Conservation (phyloP, 768 basidiomycete genomes). For the Boletus huronensis region DNA sequence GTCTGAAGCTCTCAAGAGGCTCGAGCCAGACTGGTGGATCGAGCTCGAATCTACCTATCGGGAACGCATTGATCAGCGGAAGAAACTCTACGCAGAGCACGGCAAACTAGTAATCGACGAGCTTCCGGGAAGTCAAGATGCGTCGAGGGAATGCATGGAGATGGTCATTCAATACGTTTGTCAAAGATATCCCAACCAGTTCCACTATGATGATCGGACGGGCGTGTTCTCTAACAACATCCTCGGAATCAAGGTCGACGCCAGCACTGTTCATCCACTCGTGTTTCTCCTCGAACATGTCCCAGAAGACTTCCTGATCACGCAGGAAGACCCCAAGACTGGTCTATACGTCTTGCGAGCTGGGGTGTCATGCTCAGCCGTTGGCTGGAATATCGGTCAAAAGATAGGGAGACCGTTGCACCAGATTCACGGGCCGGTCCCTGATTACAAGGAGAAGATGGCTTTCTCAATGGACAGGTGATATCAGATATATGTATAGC, state of each 20-base stretch:
- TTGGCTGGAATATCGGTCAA: conserved; percentile 46
- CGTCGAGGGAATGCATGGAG: conserved; percentile 51
- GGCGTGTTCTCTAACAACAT: conserved; percentile 43
- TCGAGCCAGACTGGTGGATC: conserved; percentile 56
- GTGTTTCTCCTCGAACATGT: conserved; percentile 47
- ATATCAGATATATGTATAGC: neutral
- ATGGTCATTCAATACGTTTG: conserved; percentile 57
- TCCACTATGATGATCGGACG: conserved; percentile 35
- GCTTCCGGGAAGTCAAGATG: conserved; percentile 46
- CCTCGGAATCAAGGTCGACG: conserved; percentile 33
- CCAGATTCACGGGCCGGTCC: conserved; percentile 46
- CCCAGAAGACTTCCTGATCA: conserved; percentile 51
- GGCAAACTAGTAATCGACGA: conserved; percentile 42
- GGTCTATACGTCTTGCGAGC: conserved; percentile 45
- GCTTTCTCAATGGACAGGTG: conserved; percentile 48
- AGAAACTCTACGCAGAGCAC: conserved; percentile 36
- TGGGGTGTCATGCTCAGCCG: conserved; percentile 43
- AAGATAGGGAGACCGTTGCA: conserved; percentile 48
- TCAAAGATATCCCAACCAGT: conserved; percentile 53
- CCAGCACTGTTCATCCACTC: conserved; percentile 34
- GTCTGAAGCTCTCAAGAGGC: conserved; percentile 38
- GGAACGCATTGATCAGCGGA: conserved; percentile 41
- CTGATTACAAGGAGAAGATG: conserved; percentile 50
- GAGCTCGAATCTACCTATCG: conserved; percentile 53
- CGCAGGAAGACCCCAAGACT: conserved; percentile 38